Evolutionary conservation across 495 filamentous ascomycete genomes (phyloP), one percentile per base, ranked within the genome.

Genomic region (Neurospora sp.): DNA sequence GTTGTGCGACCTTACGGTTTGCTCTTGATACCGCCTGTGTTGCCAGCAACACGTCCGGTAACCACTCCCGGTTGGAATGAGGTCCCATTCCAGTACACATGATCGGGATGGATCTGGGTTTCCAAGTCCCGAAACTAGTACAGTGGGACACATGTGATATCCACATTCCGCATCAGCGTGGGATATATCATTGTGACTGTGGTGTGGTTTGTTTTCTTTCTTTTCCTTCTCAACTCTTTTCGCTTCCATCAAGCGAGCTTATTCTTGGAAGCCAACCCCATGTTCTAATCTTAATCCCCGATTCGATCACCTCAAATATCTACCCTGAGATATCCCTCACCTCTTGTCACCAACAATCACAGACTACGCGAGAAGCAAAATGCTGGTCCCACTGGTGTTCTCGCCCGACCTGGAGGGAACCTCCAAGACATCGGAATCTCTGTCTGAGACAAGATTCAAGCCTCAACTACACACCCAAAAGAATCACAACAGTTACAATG

Each of bases 401-500:
- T 35, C 14, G 1, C 53, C 31, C 53, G 53, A 35, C 27, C 3
- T 65, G 53, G 53, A 65, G 14, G 53, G 5, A 14, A 35, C 27
- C 14, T 65, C 53, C 27, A 17, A 35, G 53, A 65, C 53, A 65
- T 35, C 27, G 53, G 14, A 37, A 35, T 37, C 14, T 65, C 53
- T 1, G 14, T 6, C 53, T 35, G 27, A 65, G 53, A 65, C 53
- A 71, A 70, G 10, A 38, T 53, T 3, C 73, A 79, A 75, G 70
- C 79, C 79, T 0, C 79, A 79, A 31, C 22, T 81, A 6, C 79
- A 81, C 77, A 76, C 79, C 2, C 70, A 40, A 53, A 77, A 77
- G 39, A 71, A 77, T 70, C 79, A 81, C 72, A 70, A 79, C 75
- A 70, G 74, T 3, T 81, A 81, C 76, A 78, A 79, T 70, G 76